A percentile compares a stretch with the other conserved stretches of the same genome.
Conservation (phyloP, 345 rosid species). For the Citrus unshiu region DNA sequence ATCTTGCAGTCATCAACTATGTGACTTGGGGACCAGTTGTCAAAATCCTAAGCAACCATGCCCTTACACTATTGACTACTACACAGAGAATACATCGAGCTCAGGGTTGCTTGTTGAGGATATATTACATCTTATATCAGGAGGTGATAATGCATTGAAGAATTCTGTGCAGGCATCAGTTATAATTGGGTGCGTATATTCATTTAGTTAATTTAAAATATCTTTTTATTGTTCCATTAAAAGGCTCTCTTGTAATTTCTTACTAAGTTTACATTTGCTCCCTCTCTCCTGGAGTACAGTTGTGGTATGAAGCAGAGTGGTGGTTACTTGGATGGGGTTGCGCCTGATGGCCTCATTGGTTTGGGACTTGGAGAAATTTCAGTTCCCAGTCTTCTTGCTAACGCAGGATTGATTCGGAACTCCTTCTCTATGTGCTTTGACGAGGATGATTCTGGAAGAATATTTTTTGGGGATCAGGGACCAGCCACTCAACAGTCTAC, state of each 20-base stretch:
- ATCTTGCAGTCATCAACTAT: constrained; percentile 68
- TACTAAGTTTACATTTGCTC: not conserved
- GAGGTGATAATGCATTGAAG: constrained; percentile 26
- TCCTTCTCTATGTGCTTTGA: constrained; percentile 88
- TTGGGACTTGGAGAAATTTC: constrained; percentile 75
- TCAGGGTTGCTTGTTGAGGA: constrained; percentile 82
- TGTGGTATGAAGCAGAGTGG: constrained; percentile 96
- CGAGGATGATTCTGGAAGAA: constrained; percentile 75
- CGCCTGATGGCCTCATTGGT: constrained; percentile 94
- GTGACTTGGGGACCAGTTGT: constrained; percentile 51
- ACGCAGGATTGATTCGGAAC: constrained; percentile 66
- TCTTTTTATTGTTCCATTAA: not conserved
- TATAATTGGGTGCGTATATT: constrained; percentile 56
- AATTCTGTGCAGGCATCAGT: constrained; percentile 63
- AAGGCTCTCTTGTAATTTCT: not conserved
- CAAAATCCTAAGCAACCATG: constrained; percentile 62
- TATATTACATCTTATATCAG: constrained; percentile 56
- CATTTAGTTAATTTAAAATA: not conserved
- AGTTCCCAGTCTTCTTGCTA: constrained; percentile 77
- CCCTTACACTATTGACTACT: constrained; percentile 52
- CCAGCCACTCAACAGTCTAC: constrained; percentile 65
- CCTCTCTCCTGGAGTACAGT: constrained; percentile 31
- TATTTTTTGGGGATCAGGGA: constrained; percentile 84
- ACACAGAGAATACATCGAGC: constrained; percentile 59
- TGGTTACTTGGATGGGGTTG: constrained; percentile 63